phyloP scores from a whole-genome alignment of 352 stramenopile genomes.

The Pythium scleroteichum region DNA sequence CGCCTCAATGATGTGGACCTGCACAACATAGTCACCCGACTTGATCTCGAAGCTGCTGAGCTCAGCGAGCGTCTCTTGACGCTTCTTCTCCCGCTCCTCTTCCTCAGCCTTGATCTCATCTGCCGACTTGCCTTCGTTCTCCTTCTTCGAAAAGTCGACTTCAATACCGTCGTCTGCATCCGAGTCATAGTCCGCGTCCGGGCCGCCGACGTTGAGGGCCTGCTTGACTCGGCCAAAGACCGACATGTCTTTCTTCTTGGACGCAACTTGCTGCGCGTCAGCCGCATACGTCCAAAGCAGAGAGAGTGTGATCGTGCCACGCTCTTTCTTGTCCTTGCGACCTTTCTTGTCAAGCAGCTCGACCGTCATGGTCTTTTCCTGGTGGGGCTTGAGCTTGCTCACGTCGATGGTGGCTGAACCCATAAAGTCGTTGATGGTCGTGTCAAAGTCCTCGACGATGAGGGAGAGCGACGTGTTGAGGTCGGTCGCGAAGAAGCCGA shows the following conservation, averaged over 20 bases:
- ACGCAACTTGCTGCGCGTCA: conserved; percentile 53
- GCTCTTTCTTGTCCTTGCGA: conserved; percentile 69
- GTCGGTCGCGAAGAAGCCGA: conserved; percentile 66
- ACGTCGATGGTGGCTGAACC: conserved; percentile 59
- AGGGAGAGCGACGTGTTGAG: conserved; percentile 53
- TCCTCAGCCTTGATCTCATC: conserved; percentile 74
- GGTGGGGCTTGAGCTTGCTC: conserved; percentile 51
- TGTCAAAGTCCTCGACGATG: conserved; percentile 73
- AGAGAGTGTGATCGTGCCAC: conserved; percentile 50
- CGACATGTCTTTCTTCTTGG: conserved; percentile 72
- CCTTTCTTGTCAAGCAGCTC: conserved; percentile 61
- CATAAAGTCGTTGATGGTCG: conserved; percentile 84
- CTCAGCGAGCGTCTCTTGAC: conserved; percentile 72
- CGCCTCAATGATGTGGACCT: conserved; percentile 91
- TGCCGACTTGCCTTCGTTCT: conserved; percentile 52
- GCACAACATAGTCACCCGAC: conserved; percentile 85
- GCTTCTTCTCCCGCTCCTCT: conserved; percentile 72
- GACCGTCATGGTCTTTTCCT: conserved; percentile 56
- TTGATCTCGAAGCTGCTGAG: conserved; percentile 85
- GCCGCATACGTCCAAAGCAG: conserved; percentile 61
- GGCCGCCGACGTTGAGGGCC: conserved; percentile 47
- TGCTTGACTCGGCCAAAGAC: conserved; percentile 47
- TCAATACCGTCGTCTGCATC: conserved; percentile 71
- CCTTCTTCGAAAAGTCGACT: conserved; percentile 49
- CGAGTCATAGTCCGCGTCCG: conserved; percentile 75